A percentile compares a stretch with the other conserved stretches of the same genome.
Conservation (phyloP, 345 rosid species). For the Cardamine occulta region DNA sequence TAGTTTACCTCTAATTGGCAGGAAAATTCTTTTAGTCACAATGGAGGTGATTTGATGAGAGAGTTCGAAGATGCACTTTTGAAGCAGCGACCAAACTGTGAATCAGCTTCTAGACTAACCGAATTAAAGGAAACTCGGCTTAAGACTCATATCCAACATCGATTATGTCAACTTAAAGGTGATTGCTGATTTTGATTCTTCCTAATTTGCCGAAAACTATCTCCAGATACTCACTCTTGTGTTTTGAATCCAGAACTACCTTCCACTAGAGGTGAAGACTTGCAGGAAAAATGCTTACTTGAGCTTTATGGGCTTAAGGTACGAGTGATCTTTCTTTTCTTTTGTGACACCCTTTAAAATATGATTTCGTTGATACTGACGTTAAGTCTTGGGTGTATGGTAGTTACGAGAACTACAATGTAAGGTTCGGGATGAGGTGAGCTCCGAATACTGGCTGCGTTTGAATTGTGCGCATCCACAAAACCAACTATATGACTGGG, state of each 20-base stretch:
- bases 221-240: slow-evolving; percentile 1
- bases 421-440: slow-evolving; percentile 71
- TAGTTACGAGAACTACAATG: slow-evolving; percentile 78
- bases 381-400: slow-evolving; percentile 36
- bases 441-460: slow-evolving; percentile 82
- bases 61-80: slow-evolving; percentile 78
- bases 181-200: background rate
- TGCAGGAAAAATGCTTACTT: slow-evolving; percentile 82
- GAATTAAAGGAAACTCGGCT: slow-evolving; percentile 55
- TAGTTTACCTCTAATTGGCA: slow-evolving; percentile 12
- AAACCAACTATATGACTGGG: slow-evolving; percentile 90
- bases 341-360: background rate
- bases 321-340: slow-evolving; percentile 6
- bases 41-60: slow-evolving; percentile 62
- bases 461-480: slow-evolving; percentile 62
- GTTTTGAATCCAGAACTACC: slow-evolving; percentile 66
- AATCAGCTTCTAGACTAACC: slow-evolving; percentile 55
- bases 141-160: slow-evolving; percentile 59
- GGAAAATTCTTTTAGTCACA: slow-evolving; percentile 42
- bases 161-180: slow-evolving; percentile 85
- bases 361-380: slow-evolving; percentile 18
- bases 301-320: slow-evolving; percentile 94
- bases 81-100: slow-evolving; percentile 56
- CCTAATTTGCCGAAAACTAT: background rate
- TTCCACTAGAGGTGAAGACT: slow-evolving; percentile 78